These are phyloP conservation scores for Sarocladium oryzae DNA, from an alignment of 2,329 filamentous ascomycete species.

Conservation along the genomic window DNA sequence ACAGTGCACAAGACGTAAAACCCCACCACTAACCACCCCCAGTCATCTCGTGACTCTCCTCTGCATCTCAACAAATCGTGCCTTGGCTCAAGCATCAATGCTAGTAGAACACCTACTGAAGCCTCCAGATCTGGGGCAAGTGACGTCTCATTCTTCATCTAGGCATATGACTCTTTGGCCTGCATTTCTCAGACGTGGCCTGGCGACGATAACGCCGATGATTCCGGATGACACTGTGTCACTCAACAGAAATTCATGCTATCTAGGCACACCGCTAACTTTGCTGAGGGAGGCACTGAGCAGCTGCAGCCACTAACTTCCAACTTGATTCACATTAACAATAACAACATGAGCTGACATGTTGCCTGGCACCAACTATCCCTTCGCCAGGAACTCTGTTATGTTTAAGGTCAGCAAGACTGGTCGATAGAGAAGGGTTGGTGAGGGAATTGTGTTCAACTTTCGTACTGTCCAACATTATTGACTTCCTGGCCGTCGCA, in stretches of 20 bases:
- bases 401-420: neutral
- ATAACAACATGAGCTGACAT: neutral
- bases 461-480: neutral
- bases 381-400: neutral
- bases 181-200: neutral
- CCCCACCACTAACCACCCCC: neutral
- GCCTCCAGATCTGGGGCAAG: constrained; percentile 2
- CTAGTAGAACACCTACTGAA: too few relatives aligned
- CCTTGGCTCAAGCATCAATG: constrained; percentile 6
- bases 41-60: constrained; percentile 6
- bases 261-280: too few relatives aligned
- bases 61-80: constrained; percentile 9
- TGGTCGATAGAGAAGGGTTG: neutral
- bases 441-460: too few relatives aligned
- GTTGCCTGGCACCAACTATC: neutral
- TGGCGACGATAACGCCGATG: neutral
- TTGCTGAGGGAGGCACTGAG: too few relatives aligned
- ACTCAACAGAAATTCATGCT: neutral
- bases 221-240: constrained; percentile 6
- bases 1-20: neutral
- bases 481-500: neutral
- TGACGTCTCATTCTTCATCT: neutral
- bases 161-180: neutral
- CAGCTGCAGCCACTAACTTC: neutral
- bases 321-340: neutral